Base-by-base conservation (phyloP, 2,329 filamentous ascomycete genomes). In the Seiridium cupressi region DNA sequence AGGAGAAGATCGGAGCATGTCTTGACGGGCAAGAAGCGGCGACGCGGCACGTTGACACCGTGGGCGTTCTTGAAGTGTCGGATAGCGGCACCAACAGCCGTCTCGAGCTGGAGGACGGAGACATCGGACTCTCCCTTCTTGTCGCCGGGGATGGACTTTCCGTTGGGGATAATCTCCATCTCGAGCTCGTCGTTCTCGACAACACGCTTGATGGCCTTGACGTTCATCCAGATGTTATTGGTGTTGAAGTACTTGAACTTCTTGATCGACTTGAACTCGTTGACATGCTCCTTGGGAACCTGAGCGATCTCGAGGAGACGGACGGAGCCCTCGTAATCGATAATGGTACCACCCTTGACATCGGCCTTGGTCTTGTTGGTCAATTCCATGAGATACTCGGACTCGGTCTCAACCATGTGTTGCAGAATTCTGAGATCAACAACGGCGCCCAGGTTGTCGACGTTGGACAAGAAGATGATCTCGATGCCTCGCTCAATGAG, bases 201-300 rank as follows among this genome's bases (percentile, higher is more conserved):
- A 58, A 99, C 93, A 63, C 95, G 93, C 90, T 98, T 98, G 81
- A 99, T 91, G 69, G 95, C 95, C 76, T 92, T 89, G 71, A 97
- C 86, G 83, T 97, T 97, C 85, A 99, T 91, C 95, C 95, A 99
- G 81, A 99, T 97, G 87, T 99, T 99, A 91, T 99, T 99, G 80
- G 95, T 99, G 88, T 99, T 99, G 90, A 99, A 99, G 89, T 99
- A 99, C 87, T 96, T 97, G 90, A 99, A 99, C 87, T 99, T 99
- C 90, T 99, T 99, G 86, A 99, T 99, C 54, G 93, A 97, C 89
- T 99, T 99, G 92, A 99, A 99, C 83, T 99, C 95, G 82, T 99
- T 98, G 77, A 95, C 92, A 81, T 99, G 95, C 84, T 99, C 92
- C 88, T 98, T 99, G 80, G 95, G 95, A 42, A 99, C 95, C 84